Evolutionary conservation across 163 green algal species (phyloP).

Genomic region (Prototheca stagnorum): DNA sequence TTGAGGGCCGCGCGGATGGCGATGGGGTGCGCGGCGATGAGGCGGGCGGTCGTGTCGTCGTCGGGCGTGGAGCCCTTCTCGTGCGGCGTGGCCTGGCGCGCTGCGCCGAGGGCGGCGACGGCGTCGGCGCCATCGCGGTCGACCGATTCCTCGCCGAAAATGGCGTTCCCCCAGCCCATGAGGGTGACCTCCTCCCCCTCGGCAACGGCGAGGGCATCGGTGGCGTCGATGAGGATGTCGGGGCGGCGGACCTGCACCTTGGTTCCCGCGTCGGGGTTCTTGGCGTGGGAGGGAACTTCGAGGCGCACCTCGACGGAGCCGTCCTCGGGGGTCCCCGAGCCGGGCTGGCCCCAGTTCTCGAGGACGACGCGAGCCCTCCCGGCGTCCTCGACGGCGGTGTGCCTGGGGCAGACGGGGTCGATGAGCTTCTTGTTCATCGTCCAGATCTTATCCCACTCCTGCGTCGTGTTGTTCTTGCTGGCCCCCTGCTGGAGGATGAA

Average conservation of each 20-base stretch:
- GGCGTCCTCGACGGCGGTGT: slow-evolving; percentile 61
- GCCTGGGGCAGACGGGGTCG: slow-evolving; percentile 78
- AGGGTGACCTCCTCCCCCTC: slow-evolving; percentile 93
- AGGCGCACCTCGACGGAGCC: slow-evolving; percentile 30
- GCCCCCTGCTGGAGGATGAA: slow-evolving; percentile 80
- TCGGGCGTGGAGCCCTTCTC: neutral
- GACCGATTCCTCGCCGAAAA: slow-evolving; percentile 51
- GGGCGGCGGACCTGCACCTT: slow-evolving; percentile 39
- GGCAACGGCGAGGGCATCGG: slow-evolving; percentile 51
- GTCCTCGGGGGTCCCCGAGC: no score
- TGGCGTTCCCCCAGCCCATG: slow-evolving; percentile 95
- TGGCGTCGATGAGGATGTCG: slow-evolving; percentile 43
- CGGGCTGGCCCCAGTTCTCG: slow-evolving; percentile 29
- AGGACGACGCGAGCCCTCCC: slow-evolving; percentile 55
- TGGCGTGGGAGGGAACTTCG: slow-evolving; percentile 67
- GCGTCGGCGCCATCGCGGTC: slow-evolving; percentile 4
- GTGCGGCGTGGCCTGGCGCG: no score
- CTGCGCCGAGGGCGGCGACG: slow-evolving; percentile 4
- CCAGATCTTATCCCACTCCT: slow-evolving; percentile 99
- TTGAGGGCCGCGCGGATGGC: slow-evolving; percentile 51
- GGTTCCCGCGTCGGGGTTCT: slow-evolving; percentile 60
- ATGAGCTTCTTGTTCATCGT: slow-evolving; percentile 97
- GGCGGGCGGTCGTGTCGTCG: neutral
- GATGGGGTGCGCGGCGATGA: neutral
- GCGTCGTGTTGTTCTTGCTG: slow-evolving; percentile 61